Conservation (phyloP, 306 rosid species). For the Trifolium pratense region DNA sequence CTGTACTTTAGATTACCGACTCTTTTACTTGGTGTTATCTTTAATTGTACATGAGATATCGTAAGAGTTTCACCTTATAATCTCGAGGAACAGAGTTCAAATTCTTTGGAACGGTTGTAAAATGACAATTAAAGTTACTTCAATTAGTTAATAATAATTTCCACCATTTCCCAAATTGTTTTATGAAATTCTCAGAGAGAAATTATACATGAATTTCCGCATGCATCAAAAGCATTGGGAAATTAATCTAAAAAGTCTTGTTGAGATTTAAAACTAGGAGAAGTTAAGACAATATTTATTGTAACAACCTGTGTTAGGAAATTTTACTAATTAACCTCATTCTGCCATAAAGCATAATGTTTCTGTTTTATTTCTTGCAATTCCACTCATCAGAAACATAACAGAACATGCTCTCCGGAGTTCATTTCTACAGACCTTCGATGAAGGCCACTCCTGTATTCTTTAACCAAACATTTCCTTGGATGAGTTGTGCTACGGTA, state of each 20-base stretch:
- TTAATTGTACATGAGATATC: too few relatives aligned
- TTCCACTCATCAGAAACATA: neutral
- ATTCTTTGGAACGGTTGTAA: too few relatives aligned
- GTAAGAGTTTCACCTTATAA: too few relatives aligned
- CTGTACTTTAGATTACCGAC: neutral
- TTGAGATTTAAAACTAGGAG: neutral
- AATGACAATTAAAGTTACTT: too few relatives aligned
- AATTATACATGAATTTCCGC: neutral
- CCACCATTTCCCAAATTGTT: too few relatives aligned
- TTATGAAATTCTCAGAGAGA: neutral
- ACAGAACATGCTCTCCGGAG: neutral
- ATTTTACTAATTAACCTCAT: neutral
- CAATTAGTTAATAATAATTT: too few relatives aligned
- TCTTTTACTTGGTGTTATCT: neutral
- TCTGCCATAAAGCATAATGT: neutral
- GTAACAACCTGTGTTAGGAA: neutral
- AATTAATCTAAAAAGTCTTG: neutral
- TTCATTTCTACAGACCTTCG: constrained; percentile 50
- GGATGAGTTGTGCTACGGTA: constrained; percentile 65
- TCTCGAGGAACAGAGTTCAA: too few relatives aligned
- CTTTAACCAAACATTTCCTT: constrained; percentile 70
- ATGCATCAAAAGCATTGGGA: neutral
- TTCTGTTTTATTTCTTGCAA: constrained; percentile 2
- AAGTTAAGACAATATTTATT: neutral
- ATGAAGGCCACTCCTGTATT: constrained; percentile 57